A percentile compares a stretch with the other conserved stretches of the same genome.
Evolutionary conservation across 441 rosid species (phyloP).

Genomic region (Euphorbia celastroides): DNA sequence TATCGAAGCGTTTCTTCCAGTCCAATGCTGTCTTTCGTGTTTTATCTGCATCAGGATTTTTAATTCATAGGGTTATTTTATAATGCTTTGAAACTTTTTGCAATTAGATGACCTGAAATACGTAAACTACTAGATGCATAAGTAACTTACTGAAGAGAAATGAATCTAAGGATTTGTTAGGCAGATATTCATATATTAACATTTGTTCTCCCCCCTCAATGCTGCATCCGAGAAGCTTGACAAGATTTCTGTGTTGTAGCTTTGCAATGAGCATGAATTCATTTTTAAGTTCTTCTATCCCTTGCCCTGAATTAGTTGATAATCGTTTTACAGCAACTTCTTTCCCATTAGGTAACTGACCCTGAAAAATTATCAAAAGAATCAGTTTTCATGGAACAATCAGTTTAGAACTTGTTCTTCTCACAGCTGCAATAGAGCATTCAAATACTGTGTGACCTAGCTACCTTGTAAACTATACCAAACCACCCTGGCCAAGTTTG

Average conservation of each 20-base stretch:
- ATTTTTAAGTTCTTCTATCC: slow-evolving; percentile 13
- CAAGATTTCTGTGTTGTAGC: slow-evolving; percentile 17
- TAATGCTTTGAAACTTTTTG: not conserved
- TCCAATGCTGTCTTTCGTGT: slow-evolving; percentile 4
- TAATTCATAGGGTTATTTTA: too few species aligned
- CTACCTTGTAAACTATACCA: slow-evolving; percentile 25
- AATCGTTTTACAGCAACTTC: slow-evolving; percentile 11
- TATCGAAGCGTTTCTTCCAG: slow-evolving; percentile 28
- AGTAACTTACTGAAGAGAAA: slow-evolving; percentile 6
- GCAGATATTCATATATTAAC: slow-evolving; percentile 9
- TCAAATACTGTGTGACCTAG: not conserved
- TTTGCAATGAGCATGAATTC: slow-evolving; percentile 14
- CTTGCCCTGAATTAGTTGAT: slow-evolving; percentile 8
- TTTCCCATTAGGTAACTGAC: slow-evolving; percentile 6
- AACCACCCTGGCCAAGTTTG: slow-evolving; percentile 29
- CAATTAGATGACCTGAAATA: not conserved
- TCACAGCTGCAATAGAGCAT: not conserved
- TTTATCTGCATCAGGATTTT: slow-evolving; percentile 19
- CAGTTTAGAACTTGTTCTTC: not conserved
- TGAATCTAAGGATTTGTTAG: slow-evolving; percentile 14
- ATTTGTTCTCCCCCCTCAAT: not conserved
- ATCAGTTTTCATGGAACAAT: not conserved
- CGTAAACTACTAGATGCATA: not conserved
- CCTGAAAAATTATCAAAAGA: not conserved
- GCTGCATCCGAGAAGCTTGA: slow-evolving; percentile 10